Conservation (phyloP, 2,329 filamentous ascomycete genomes). For the Myriosclerotinia duriaeana region DNA sequence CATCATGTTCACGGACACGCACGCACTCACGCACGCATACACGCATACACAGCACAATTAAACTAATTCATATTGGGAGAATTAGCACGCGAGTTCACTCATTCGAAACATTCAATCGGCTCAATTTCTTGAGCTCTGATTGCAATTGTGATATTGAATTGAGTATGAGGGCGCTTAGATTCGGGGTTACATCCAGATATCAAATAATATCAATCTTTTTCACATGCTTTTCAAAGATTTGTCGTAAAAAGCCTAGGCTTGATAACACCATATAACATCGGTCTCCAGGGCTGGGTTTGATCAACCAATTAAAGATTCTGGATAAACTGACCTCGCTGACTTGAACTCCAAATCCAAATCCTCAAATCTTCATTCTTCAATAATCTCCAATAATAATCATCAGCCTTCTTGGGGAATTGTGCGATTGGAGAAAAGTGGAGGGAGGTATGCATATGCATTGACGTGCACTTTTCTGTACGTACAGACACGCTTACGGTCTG, state of each 20-base stretch:
- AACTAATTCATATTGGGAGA: neutral
- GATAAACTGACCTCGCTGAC: neutral
- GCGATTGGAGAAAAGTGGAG: conserved; percentile 3
- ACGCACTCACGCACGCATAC: no score
- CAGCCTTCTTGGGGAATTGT: neutral
- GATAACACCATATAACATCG: neutral
- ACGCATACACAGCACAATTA: neutral
- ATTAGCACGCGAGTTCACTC: neutral
- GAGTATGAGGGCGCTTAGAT: neutral
- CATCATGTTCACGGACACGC: no score
- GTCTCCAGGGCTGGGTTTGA: neutral
- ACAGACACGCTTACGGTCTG: neutral
- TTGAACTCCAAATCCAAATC: neutral
- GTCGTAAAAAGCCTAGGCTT: neutral
- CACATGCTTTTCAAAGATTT: conserved; percentile 1
- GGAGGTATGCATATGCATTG: no score
- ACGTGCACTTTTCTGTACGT: conserved; percentile 2
- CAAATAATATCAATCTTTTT: conserved; percentile 1
- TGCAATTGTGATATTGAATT: neutral
- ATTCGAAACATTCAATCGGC: neutral
- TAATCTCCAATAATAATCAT: neutral
- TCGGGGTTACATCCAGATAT: neutral
- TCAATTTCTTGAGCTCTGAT: neutral
- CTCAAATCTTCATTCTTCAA: neutral
- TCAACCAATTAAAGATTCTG: neutral